phyloP scores from a whole-genome alignment of 257 asterid species.

The Osmanthus fragrans region DNA sequence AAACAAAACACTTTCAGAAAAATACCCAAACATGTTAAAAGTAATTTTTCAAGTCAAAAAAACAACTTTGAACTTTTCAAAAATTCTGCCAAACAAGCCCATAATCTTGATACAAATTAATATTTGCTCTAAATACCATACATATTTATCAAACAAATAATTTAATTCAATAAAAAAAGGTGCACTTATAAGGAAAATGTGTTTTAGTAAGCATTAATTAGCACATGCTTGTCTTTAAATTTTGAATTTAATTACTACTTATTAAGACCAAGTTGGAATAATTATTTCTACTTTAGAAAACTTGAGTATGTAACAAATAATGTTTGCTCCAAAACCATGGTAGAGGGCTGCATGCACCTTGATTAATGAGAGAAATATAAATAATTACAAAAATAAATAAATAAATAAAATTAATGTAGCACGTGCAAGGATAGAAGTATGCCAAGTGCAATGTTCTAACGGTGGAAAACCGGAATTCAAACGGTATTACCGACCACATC shows the following conservation, averaged over 20 bases:
- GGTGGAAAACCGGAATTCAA: conserved; percentile 14
- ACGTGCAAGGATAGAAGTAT: conserved; percentile 39
- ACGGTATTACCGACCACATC: conserved; percentile 54
- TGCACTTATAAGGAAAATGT: neutral
- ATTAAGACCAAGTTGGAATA: conserved; percentile 3
- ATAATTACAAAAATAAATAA: neutral
- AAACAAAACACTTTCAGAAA: too few species aligned
- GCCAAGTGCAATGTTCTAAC: conserved; percentile 59
- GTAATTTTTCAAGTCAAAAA: too few species aligned
- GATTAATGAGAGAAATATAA: conserved; percentile 29
- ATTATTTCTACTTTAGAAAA: neutral
- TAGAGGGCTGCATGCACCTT: conserved; percentile 57
- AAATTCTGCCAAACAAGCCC: too few species aligned
- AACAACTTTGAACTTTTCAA: too few species aligned
- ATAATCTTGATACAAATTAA: too few species aligned
- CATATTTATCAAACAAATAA: neutral
- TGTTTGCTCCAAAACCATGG: conserved; percentile 20
- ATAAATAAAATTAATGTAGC: conserved; percentile 25
- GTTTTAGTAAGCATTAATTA: neutral
- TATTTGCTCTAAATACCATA: neutral
- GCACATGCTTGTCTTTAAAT: neutral
- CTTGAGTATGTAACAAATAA: neutral
- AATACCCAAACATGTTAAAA: too few species aligned
- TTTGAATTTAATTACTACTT: neutral
- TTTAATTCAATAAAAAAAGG: neutral